A percentile compares a stretch with the other conserved stretches of the same genome.
These are phyloP conservation scores for Aegilops tauschii DNA, from an alignment of 176 grass and related monocot species.

Conservation along the genomic window DNA sequence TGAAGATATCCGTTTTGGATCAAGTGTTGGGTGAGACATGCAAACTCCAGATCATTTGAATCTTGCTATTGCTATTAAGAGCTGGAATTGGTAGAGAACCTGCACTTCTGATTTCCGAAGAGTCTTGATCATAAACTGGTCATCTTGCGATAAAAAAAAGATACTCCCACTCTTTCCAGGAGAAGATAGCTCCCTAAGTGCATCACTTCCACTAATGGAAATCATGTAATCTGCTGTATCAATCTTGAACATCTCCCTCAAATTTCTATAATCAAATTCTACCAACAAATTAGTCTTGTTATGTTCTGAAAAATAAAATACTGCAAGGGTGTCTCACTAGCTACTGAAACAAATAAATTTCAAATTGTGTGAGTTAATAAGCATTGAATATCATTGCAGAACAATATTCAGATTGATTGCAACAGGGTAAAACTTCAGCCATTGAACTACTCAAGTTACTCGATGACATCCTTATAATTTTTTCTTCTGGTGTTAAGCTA, in stretches of 20 bases:
- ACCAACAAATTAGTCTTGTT: constrained; percentile 5
- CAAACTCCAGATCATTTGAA: background rate
- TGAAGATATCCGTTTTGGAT: background rate
- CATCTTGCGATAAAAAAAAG: constrained; percentile 96
- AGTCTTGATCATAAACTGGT: constrained; percentile 98
- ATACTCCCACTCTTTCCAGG: constrained; percentile 98
- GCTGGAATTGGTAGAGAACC: constrained; percentile 36
- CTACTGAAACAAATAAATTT: background rate
- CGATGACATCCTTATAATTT: background rate
- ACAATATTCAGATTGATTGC: background rate
- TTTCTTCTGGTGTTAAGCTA: background rate
- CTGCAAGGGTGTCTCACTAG: background rate
- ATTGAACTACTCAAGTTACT: background rate
- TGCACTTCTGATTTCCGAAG: constrained; percentile 99
- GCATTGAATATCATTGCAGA: background rate
- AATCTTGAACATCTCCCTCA: constrained; percentile 99
- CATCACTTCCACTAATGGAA: constrained; percentile 87
- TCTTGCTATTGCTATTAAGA: background rate
- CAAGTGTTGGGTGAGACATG: background rate
- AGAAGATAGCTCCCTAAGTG: constrained; percentile 91
- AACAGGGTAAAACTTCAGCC: background rate
- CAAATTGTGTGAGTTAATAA: background rate
- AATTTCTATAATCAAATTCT: constrained; percentile 69
- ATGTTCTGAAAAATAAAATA: background rate
- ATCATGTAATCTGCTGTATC: constrained; percentile 99